Evolutionary conservation across 495 filamentous ascomycete genomes (phyloP), one percentile per base, ranked within the genome.

Genomic region (Pyrenula aspistea): DNA sequence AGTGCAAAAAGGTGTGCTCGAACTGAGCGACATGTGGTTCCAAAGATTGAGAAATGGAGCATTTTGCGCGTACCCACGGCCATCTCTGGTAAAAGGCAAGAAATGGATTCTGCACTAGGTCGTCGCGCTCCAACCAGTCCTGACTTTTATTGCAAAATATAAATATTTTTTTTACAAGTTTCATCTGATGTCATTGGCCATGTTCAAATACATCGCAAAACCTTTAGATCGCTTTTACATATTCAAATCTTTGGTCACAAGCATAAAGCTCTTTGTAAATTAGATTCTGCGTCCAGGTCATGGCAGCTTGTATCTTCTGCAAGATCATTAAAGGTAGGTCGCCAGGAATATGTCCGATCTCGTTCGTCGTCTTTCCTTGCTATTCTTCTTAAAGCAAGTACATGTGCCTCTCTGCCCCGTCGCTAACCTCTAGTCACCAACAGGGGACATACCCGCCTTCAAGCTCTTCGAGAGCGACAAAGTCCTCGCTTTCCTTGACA

Each of bases 401-500:
- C 57, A 54, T 58, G 19, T 25, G 10, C 25, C 22, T 8, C 19
- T 54, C 59, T 65, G n/a, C n/a, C n/a, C n/a, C n/a, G n/a, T n/a
- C n/a, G n/a, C n/a, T n/a, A n/a, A n/a, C n/a, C n/a, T n/a, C n/a
- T n/a, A n/a, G n/a, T n/a, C n/a, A n/a, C n/a, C n/a, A n/a, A n/a
- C n/a, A 94, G 90, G 89, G 61, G 91, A 96, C 49, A 95, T 96
- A 73, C 91, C 92, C 52, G 88, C 85, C 63, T 88, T 96, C 75
- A 96, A 95, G 80, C 81, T 97, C 74, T 89, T 87, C 65, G 93
- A 98, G 71, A 88, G 75, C 63, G 89, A 95, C 25, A 94, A 91
- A 77, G 87, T 93, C 58, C 79, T 96, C 62, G 93, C 93, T 2
- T 99, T 99, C 75, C 86, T 99, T 62, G 93, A 99, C 72, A 95